Base-by-base conservation (phyloP, 176 grass and related monocot species). In the Puccinellia tenuiflora region DNA sequence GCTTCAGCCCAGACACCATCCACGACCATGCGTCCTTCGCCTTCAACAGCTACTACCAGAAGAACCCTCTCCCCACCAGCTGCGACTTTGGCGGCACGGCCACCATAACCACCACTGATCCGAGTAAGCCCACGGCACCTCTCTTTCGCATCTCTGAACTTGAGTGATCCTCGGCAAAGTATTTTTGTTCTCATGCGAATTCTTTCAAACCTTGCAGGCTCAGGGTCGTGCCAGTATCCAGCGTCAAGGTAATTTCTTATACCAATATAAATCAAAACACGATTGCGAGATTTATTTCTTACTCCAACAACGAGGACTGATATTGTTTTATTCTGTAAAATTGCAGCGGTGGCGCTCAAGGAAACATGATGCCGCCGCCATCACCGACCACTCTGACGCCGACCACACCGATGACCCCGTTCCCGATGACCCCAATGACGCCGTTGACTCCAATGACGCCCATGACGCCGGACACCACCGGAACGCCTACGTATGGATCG, bases 21-120 rank as follows among this genome's bases (percentile, higher is more conserved):
- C 80, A 88, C 25, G 90, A 94, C 72, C 95, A 98, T 59, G 95
- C 92, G 1, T 95, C 95, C 33, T 92, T 79, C 64, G 86, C 93
- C 14, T 98, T 98, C 95, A 98, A 98, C 75, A 85, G 89, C 77
- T 98, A 98, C 82, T 98, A 95, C 87, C 92, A 93, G 82, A 94
- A 90, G 85, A 85, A 92, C 52, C 92, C 90, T 30, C 29, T 50
- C 11, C 80, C 84, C 0, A 94, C 84, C 59, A 89, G 90, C 81
- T 97, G 95, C 77, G 91, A 97, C 78, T 97, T 97, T 67, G 90
- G 92, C 60, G 92, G 95, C 80, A 92, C 90, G 42, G 90, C 92
- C 69, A 81, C 82, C 20, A 9, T 92, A 59, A 90, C 85, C 56
- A 92, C 45, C 52, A 79, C 68, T 0, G 95, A 97, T 72, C 92